These are phyloP conservation scores for Curvularia sp. DNA, from an alignment of 2,329 filamentous ascomycete species.

Conservation along the genomic window DNA sequence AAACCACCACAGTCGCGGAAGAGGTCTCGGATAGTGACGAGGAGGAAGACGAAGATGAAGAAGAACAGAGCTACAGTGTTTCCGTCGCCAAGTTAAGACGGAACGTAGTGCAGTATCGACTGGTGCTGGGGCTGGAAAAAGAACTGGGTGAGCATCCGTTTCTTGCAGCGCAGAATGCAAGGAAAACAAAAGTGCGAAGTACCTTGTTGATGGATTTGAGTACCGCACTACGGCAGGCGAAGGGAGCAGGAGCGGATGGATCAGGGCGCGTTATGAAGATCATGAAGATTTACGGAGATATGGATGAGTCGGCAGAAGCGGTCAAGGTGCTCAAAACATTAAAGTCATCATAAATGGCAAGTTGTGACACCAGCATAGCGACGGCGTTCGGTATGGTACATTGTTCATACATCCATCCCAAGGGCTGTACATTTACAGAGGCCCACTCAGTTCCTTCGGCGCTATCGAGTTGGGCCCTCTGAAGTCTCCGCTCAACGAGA, in stretches of 20 bases:
- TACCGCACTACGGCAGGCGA: constrained; percentile 66
- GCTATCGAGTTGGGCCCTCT: constrained; percentile 57
- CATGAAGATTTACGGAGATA: constrained; percentile 66
- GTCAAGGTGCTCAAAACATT: constrained; percentile 61
- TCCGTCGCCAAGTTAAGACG: constrained; percentile 58
- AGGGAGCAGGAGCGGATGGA: constrained; percentile 49
- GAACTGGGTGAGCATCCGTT: constrained; percentile 69
- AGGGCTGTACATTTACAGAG: constrained; percentile 37
- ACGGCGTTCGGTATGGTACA: constrained; percentile 55
- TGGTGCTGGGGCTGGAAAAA: constrained; percentile 61
- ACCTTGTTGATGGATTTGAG: constrained; percentile 71
- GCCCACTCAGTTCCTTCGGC: constrained; percentile 50
- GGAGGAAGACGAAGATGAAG: constrained; percentile 48
- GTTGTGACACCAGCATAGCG: constrained; percentile 52
- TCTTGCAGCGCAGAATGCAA: constrained; percentile 62
- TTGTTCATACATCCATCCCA: constrained; percentile 42
- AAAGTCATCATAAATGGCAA: constrained; percentile 27
- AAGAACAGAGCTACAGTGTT: constrained; percentile 35
- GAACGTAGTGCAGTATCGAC: constrained; percentile 65
- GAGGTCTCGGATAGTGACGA: constrained; percentile 30
- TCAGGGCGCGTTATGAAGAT: constrained; percentile 61
- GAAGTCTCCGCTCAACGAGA: constrained; percentile 85
- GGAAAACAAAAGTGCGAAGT: constrained; percentile 65
- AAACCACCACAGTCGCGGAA: constrained; percentile 20
- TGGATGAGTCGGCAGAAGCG: constrained; percentile 67